These are phyloP conservation scores for Neurospora cerealis DNA, from an alignment of 495 filamentous ascomycete species.

Conservation along the genomic window DNA sequence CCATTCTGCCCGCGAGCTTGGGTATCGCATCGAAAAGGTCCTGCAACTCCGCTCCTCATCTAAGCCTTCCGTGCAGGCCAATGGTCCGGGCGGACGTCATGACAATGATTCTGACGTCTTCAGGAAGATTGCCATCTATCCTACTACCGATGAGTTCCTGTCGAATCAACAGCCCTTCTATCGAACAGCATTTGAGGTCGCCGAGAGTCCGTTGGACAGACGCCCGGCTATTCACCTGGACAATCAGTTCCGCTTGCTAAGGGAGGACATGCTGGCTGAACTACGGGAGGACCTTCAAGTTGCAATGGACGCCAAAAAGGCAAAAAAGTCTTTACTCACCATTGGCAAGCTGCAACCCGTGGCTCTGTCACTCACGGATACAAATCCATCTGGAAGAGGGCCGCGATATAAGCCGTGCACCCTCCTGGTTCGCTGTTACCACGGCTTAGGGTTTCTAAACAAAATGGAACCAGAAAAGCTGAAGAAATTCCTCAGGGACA, in stretches of 20 bases:
- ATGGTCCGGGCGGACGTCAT: slow-evolving; percentile 59
- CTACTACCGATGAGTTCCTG: slow-evolving; percentile 59
- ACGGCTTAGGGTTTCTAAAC: slow-evolving; percentile 36
- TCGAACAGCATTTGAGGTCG: slow-evolving; percentile 34
- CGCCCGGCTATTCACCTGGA: slow-evolving; percentile 51
- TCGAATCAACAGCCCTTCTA: slow-evolving; percentile 51
- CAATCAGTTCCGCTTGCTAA: slow-evolving; percentile 68
- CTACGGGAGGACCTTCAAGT: slow-evolving; percentile 51
- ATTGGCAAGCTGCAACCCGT: slow-evolving; percentile 7
- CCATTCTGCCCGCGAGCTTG: slow-evolving; percentile 16
- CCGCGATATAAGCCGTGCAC: slow-evolving; percentile 27
- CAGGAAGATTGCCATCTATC: slow-evolving; percentile 52
- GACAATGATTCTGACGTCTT: slow-evolving; percentile 65
- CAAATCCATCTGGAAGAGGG: slow-evolving; percentile 3
- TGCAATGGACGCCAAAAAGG: slow-evolving; percentile 33
- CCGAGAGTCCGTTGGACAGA: slow-evolving; percentile 18
- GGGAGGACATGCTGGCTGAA: slow-evolving; percentile 65
- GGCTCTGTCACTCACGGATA: not conserved
- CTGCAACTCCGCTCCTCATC: slow-evolving; percentile 6
- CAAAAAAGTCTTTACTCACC: slow-evolving; percentile 12
- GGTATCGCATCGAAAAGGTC: slow-evolving; percentile 19
- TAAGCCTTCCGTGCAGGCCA: not conserved
- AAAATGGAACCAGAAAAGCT: slow-evolving; percentile 19
- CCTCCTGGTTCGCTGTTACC: slow-evolving; percentile 32
- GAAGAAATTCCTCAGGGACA: slow-evolving; percentile 38